Base-by-base conservation (phyloP, 768 basidiomycete genomes). In the Pulveroboletus frians region DNA sequence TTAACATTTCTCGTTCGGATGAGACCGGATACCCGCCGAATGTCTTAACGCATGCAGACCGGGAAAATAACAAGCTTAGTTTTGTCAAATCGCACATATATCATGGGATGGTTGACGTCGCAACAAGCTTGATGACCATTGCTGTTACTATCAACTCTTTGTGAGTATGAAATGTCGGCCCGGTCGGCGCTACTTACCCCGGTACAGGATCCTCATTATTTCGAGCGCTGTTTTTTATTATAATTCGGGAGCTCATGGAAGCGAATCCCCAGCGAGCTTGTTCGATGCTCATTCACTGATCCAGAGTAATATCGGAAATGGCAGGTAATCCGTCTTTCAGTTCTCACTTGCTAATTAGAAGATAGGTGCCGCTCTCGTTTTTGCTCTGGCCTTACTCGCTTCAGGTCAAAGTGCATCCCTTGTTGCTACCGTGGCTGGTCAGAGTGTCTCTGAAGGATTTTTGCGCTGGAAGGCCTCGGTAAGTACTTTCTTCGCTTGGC, bases 341-440 rank as follows among this genome's bases (percentile, higher is more conserved):
- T 34, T n/a, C 21, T 20, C 31, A 9, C 15, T 52, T 53, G 8
- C 43, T 49, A 32, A 54, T 43, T n/a, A 21, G 31, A 5, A 38
- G 17, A 29, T 50, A 89, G 90, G 78, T 35, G 84, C 90, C 8
- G 93, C 87, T 0, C 79, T 82, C n/a, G 69, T 96, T 35, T 97
- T 96, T 58, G 93, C 94, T 2, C 62, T 97, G 36, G 90, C 89
- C 3, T 71, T 97, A 13, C 76, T 97, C 11, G 81, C 84, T 30
- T 75, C 91, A 2, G 93, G 94, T 3, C 92, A 96, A 75, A 88
- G 88, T 54, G 88, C 94, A 0, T 88, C 86, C 8, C 78, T 96
- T 43, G 85, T 95, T 4, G 92, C 90, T 9, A 96, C 92, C 0
- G 77, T 95, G 11, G 85, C 90, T 1, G 92, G 92, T 0, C 93